These are phyloP conservation scores for Malus hybrid DNA, from an alignment of 331 rosid species.

Conservation along the genomic window DNA sequence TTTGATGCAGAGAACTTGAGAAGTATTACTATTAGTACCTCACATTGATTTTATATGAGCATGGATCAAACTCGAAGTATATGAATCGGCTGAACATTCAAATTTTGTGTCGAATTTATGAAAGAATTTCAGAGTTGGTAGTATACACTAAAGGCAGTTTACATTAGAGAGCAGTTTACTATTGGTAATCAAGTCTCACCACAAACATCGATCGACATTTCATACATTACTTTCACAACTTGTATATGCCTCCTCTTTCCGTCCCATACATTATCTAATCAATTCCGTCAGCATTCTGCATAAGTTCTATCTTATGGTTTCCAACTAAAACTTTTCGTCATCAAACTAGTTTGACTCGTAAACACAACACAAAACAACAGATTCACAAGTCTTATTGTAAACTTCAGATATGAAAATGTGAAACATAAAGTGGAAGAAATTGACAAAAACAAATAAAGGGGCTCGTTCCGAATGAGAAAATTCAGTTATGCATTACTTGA, in stretches of 20 bases:
- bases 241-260: neutral
- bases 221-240: neutral
- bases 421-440: neutral
- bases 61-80: neutral
- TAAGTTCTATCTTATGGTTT: neutral
- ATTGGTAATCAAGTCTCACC: neutral
- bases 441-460: neutral
- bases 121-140: neutral
- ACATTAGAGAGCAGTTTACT: neutral
- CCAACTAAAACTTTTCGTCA: neutral
- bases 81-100: neutral
- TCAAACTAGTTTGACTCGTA: neutral
- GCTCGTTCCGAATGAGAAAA: neutral
- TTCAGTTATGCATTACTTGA: slow-evolving; percentile 60
- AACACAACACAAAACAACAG: neutral
- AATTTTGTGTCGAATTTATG: neutral
- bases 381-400: neutral
- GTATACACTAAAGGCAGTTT: no score
- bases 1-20: neutral
- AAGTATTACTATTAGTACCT: neutral
- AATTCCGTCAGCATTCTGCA: neutral
- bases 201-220: neutral
- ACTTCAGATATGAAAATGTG: neutral
- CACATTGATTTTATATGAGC: neutral
- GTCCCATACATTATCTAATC: no score